Evolutionary conservation across 2,329 filamentous ascomycete genomes (phyloP).

Genomic region (Pseudogymnoascus sp.): DNA sequence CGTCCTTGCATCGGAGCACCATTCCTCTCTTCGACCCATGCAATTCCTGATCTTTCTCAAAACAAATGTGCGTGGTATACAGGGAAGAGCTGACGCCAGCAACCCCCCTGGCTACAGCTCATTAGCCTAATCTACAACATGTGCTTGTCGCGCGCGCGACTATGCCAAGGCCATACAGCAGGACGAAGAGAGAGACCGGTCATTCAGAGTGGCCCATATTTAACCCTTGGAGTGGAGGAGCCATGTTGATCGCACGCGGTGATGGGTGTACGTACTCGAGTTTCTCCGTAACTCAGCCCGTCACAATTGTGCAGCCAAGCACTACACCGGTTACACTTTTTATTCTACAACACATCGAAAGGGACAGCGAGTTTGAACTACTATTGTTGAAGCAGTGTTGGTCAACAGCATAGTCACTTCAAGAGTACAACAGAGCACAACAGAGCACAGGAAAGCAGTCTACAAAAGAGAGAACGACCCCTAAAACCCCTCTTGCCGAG

Average conservation of each 20-base stretch:
- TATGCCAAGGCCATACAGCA: not conserved
- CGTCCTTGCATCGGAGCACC: not conserved
- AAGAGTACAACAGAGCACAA: not conserved
- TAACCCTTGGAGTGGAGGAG: not conserved
- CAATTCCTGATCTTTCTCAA: not conserved
- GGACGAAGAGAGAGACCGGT: not conserved
- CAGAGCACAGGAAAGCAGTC: not conserved
- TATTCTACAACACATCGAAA: not conserved
- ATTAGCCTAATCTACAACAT: constrained; percentile 6
- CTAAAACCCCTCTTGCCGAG: not conserved
- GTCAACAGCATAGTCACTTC: not conserved
- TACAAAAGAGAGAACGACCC: not conserved
- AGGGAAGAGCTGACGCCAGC: not conserved
- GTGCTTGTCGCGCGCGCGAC: not conserved
- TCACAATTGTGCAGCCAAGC: not conserved
- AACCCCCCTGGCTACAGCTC: not conserved
- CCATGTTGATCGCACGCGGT: not conserved
- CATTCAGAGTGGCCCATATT: not conserved
- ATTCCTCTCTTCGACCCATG: not conserved
- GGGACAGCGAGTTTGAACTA: not conserved
- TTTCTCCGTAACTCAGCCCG: not conserved
- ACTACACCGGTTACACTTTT: not conserved
- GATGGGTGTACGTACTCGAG: not conserved
- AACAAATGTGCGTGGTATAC: not conserved
- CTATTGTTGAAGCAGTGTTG: not conserved